These are phyloP conservation scores for Nothophoma quercina DNA, from an alignment of 2,329 filamentous ascomycete species.

Conservation along the genomic window DNA sequence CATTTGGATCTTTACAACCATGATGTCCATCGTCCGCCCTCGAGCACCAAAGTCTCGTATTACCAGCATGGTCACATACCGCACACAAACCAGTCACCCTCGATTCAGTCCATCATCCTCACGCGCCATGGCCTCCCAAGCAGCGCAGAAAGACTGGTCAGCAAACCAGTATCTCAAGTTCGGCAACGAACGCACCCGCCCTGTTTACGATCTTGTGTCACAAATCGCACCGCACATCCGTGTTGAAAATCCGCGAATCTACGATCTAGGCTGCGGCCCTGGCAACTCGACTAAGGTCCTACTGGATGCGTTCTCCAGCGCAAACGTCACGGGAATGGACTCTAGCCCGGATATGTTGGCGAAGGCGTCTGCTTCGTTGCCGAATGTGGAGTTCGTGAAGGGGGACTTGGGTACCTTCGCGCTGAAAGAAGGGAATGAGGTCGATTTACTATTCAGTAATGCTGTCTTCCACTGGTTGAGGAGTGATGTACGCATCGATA, in stretches of 20 bases:
- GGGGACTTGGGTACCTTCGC: conserved; percentile 57
- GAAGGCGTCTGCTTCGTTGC: conserved; percentile 53
- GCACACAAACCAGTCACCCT: too few species aligned
- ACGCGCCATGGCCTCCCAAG: conserved; percentile 2
- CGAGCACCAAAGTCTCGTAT: too few species aligned
- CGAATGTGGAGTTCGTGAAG: conserved; percentile 55
- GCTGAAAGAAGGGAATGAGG: conserved; percentile 19
- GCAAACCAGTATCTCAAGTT: conserved; percentile 66
- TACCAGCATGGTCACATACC: too few species aligned
- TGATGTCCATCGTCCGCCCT: fast-evolving
- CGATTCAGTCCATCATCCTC: not conserved
- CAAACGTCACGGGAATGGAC: conserved; percentile 61
- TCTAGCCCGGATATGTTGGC: conserved; percentile 64
- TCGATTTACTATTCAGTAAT: conserved; percentile 61
- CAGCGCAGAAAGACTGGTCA: conserved; percentile 58
- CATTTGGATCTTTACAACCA: not conserved
- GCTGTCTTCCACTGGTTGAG: conserved; percentile 68
- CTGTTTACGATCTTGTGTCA: conserved; percentile 62
- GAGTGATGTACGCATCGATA: conserved; percentile 51
- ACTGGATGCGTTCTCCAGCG: conserved; percentile 56
- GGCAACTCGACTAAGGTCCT: conserved; percentile 65
- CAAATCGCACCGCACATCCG: conserved; percentile 52
- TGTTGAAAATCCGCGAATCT: conserved; percentile 49
- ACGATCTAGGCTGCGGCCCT: conserved; percentile 68
- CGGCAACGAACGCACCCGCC: conserved; percentile 60